phyloP scores from a whole-genome alignment of 805 yeast genomes.

The Kregervanrija pseudodelftensis region DNA sequence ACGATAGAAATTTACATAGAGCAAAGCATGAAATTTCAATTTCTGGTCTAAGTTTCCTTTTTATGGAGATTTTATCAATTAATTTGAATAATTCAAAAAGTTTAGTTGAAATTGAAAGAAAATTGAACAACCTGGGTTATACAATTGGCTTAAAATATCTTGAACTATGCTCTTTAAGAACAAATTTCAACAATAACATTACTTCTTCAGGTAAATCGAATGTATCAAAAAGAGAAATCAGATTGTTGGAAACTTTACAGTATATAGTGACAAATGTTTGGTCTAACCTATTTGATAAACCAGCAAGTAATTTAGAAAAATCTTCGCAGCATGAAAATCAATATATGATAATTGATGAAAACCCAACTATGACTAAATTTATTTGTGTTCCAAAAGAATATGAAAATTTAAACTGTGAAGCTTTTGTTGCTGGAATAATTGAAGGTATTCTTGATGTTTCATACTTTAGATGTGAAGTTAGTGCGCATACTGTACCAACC shows the following conservation, averaged over 20 bases:
- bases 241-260: conserved; percentile 67
- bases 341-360: conserved; percentile 72
- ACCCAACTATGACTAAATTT: conserved; percentile 64
- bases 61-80: conserved; percentile 64
- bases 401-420: conserved; percentile 70
- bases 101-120: conserved; percentile 54
- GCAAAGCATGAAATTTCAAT: conserved; percentile 61
- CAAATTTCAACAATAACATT: conserved; percentile 40
- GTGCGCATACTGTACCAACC: conserved; percentile 73
- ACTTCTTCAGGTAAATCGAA: conserved; percentile 54
- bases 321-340: conserved; percentile 54
- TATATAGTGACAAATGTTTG: conserved; percentile 69
- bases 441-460: conserved; percentile 76
- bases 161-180: conserved; percentile 63
- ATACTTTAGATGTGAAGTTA: conserved; percentile 65
- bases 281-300: conserved; percentile 67
- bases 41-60: conserved; percentile 60
- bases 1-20: conserved; percentile 63
- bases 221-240: conserved; percentile 54
- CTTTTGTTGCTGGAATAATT: conserved; percentile 77
- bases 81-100: conserved; percentile 56
- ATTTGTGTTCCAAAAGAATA: conserved; percentile 76
- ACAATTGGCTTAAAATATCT: conserved; percentile 65
- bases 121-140: conserved; percentile 67
- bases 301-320: conserved; percentile 42